Evolutionary conservation across 1,139 yeast genomes (phyloP), one percentile per base, ranked within the genome.

Genomic region (Suhomyces anneliseae): DNA sequence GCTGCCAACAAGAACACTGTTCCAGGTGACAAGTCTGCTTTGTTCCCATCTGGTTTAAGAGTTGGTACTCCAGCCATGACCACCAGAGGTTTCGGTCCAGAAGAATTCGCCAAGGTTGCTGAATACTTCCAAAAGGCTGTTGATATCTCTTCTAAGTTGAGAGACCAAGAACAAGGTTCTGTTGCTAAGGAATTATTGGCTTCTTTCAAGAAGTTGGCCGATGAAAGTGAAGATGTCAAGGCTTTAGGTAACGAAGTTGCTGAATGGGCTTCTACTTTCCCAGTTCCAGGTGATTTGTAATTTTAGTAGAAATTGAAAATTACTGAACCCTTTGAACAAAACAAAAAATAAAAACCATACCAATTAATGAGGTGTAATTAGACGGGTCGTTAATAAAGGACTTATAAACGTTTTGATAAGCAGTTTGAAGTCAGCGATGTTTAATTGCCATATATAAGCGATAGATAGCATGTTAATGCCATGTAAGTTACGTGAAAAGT

Each of bases 21-120:
- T 55, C 97, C 98, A 52, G 97, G 97, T 60, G 98, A 92, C 74
- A 86, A 85, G 68, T 87, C 96, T 37, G 98, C 98, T 33, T 76
- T 92, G 57, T 90, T 89, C 72, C 98, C 98, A 60, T 89, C 95
- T 45, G 98, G 98, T 57, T 78, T 92, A 62, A 87, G 98, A 78
- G 90, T 92, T 50, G 98, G 98, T 59, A 89, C 98, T 39, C 98
- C 98, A 49, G 97, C 97, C 49, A 92, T 92, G 98, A 87, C 97
- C 54, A 90, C 97, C 44, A 86, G 98, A 77, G 97, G 97, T 29
- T 86, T 92, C 61, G 85, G 87, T 39, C 81, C 80, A 53, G 79
- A 71, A 40, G 97, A 92, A 61, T 92, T 92, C 60, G 82, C 76
- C 54, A 78, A 81, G 64, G 93, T 92, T 49, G 88, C 92, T 27